Evolutionary conservation across 768 basidiomycete species (phyloP).

Genomic region (Russula olivacea): DNA sequence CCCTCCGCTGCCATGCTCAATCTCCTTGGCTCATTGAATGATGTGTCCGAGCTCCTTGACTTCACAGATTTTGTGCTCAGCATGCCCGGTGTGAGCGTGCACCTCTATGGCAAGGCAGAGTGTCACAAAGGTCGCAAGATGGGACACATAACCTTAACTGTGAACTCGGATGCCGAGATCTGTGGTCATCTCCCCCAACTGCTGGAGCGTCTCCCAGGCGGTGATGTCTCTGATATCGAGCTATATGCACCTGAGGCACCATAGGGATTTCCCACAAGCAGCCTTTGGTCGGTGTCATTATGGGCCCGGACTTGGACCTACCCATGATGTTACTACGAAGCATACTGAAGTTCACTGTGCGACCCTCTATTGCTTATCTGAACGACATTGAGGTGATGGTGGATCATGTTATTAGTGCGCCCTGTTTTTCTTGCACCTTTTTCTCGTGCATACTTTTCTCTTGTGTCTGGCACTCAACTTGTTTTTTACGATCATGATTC

Average conservation of each 20-base stretch:
- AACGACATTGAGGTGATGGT: no score
- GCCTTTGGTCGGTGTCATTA: slow-evolving; percentile 89
- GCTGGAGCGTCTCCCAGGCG: slow-evolving; percentile 54
- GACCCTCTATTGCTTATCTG: no score
- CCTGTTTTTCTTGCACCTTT: no score
- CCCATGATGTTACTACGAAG: slow-evolving; percentile 87
- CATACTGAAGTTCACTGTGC: no score
- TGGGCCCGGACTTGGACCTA: slow-evolving; percentile 99
- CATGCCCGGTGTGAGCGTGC: slow-evolving; percentile 71
- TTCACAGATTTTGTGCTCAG: slow-evolving; percentile 56
- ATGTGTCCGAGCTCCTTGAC: slow-evolving; percentile 51
- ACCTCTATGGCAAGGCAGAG: slow-evolving; percentile 92
- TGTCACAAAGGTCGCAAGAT: slow-evolving; percentile 91
- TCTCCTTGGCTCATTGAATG: slow-evolving; percentile 76
- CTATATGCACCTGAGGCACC: slow-evolving; percentile 46
- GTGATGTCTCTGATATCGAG: slow-evolving; percentile 43
- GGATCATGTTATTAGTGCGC: no score
- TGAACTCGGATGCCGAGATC: slow-evolving; percentile 70
- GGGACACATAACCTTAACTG: slow-evolving; percentile 93
- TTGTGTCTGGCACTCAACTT: no score
- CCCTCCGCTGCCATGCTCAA: slow-evolving; percentile 91
- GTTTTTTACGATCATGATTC: no score
- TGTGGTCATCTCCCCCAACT: slow-evolving; percentile 65
- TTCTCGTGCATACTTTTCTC: no score
- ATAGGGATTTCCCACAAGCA: slow-evolving; percentile 49